A percentile compares a stretch with the other conserved stretches of the same genome.
These are phyloP conservation scores for Lichtheimia corymbifera DNA, from an alignment of 371 early-diverging fungal genomes.

Conservation along the genomic window DNA sequence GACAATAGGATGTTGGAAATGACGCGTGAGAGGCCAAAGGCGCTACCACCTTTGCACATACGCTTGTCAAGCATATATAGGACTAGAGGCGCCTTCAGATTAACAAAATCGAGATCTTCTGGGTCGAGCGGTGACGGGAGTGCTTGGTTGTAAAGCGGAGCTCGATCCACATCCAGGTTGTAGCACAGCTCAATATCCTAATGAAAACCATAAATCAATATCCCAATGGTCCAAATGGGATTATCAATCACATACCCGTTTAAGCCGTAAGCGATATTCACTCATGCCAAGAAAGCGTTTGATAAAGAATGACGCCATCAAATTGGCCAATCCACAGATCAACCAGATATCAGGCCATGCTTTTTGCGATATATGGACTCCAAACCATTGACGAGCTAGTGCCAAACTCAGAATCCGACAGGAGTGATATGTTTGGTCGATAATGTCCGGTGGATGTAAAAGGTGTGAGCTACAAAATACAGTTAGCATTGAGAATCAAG, in stretches of 20 bases:
- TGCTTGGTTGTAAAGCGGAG: constrained; percentile 76
- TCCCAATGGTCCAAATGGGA: not conserved
- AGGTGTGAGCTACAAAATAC: constrained; percentile 55
- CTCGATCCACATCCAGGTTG: constrained; percentile 80
- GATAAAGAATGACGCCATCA: constrained; percentile 73
- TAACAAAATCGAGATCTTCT: constrained; percentile 78
- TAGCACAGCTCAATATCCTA: constrained; percentile 85
- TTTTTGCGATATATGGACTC: constrained; percentile 80
- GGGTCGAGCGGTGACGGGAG: constrained; percentile 65
- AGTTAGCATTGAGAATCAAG: not conserved
- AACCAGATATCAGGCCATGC: constrained; percentile 90
- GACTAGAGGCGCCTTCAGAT: constrained; percentile 85
- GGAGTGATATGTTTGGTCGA: constrained; percentile 88
- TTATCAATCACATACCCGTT: constrained; percentile 52
- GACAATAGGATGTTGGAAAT: constrained; percentile 78
- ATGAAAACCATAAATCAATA: not conserved
- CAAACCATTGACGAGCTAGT: constrained; percentile 92
- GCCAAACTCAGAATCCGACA: constrained; percentile 69
- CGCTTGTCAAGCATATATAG: constrained; percentile 92
- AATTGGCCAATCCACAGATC: constrained; percentile 76
- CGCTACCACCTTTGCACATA: constrained; percentile 82
- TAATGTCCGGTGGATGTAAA: constrained; percentile 72
- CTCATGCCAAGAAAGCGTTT: constrained; percentile 83
- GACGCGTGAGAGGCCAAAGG: constrained; percentile 77
- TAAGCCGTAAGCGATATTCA: constrained; percentile 83